These are phyloP conservation scores for Mycena sanguinolenta DNA, from an alignment of 768 basidiomycete genomes.

Conservation along the genomic window DNA sequence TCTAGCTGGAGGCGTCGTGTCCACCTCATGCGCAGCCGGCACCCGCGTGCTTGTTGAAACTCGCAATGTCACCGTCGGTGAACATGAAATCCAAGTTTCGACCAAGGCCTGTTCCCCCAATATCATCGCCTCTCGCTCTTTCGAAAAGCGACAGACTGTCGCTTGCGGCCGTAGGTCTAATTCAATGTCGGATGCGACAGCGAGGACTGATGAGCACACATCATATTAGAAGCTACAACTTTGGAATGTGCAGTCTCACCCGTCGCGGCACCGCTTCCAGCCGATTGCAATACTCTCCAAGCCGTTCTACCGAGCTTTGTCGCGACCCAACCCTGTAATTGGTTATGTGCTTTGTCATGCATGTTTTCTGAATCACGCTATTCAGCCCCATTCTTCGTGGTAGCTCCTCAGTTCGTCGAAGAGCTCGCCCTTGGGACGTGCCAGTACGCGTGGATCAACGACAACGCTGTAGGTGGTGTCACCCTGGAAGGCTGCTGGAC, in stretches of 20 bases:
- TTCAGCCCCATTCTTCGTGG: slow-evolving; percentile 6
- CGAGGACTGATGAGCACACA: background rate
- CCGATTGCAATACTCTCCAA: slow-evolving; percentile 14
- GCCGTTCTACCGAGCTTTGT: background rate
- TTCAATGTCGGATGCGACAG: background rate
- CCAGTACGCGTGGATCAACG: slow-evolving; percentile 28
- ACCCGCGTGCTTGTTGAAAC: slow-evolving; percentile 26
- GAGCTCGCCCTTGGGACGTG: slow-evolving; percentile 30
- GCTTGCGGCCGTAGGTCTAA: background rate
- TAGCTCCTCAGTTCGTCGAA: slow-evolving; percentile 24
- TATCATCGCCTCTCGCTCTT: background rate
- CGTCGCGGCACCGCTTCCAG: background rate
- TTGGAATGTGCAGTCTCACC: slow-evolving; percentile 1
- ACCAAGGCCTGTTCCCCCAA: slow-evolving; percentile 24
- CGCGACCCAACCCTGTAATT: background rate
- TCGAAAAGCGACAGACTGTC: background rate
- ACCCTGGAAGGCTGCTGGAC: slow-evolving; percentile 13
- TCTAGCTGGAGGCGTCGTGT: background rate
- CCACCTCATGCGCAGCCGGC: slow-evolving; percentile 3
- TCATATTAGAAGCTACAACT: background rate
- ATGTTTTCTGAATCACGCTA: slow-evolving; percentile 1
- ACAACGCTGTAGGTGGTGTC: slow-evolving; percentile 21
- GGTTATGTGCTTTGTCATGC: background rate
- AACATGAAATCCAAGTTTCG: slow-evolving; percentile 20
- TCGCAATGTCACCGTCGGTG: slow-evolving; percentile 24